A percentile compares a stretch with the other conserved stretches of the same genome.
Conservation (phyloP, 495 filamentous ascomycete genomes). For the Chlorociboria aeruginascens region DNA sequence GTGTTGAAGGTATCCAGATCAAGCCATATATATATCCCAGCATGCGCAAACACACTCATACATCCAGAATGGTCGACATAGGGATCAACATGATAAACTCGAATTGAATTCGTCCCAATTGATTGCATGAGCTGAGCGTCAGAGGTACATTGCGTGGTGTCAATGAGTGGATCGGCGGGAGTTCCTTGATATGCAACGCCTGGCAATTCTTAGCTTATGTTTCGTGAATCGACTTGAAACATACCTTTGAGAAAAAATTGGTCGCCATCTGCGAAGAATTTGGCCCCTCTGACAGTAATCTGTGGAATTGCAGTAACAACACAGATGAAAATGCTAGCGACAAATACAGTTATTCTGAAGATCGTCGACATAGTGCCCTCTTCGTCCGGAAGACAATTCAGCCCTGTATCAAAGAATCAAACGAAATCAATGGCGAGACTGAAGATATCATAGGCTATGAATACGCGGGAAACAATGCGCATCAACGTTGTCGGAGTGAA, state of each 20-base stretch:
- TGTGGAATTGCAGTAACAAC: slow-evolving; percentile 41
- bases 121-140: slow-evolving; percentile 68
- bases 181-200: slow-evolving; percentile 61
- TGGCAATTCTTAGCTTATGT: slow-evolving; percentile 18
- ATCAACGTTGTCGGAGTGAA: no score
- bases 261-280: slow-evolving; percentile 72
- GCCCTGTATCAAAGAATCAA: no score
- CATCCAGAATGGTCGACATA: slow-evolving; percentile 55
- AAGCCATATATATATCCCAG: slow-evolving; percentile 70
- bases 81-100: slow-evolving; percentile 77
- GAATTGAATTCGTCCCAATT: slow-evolving; percentile 73
- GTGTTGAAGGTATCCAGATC: slow-evolving; percentile 79
- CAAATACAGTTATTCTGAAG: not conserved
- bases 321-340: slow-evolving; percentile 13
- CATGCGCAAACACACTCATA: slow-evolving; percentile 52
- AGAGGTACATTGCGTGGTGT: slow-evolving; percentile 60
- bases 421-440: no score
- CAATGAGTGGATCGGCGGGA: slow-evolving; percentile 59
- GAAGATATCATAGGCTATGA: no score
- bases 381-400: no score
- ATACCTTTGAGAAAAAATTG: slow-evolving; percentile 77
- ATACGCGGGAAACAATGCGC: no score
- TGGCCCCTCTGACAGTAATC: slow-evolving; percentile 43
- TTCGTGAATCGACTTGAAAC: not conserved
- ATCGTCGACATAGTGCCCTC: no score